Base-by-base conservation (phyloP, 1,139 yeast species). In the Taphrina deformans region DNA sequence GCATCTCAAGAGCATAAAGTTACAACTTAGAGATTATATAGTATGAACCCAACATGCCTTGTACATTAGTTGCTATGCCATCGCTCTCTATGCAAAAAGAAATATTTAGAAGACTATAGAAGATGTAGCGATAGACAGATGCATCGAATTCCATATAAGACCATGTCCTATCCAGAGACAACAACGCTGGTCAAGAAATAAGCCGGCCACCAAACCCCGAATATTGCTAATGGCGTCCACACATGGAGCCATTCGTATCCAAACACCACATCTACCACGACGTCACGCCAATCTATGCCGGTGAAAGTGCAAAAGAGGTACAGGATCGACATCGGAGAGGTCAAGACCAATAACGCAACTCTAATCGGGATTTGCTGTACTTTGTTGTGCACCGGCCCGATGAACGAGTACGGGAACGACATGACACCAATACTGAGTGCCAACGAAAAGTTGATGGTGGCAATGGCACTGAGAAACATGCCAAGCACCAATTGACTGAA, bases 401-500 rank as follows among this genome's bases (percentile, higher is more conserved):
- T 78, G 73, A 88, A 84, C 0, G 89, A 85, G 72, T 92, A 77
- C 2, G 97, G 96, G 40, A 86, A 77, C 0, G 89, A 83, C 33
- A 84, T 75, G 1, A 89, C 67, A 0, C 96, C 95, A 67, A 92
- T 79, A 2, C 80, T 74, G 64, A 89, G 80, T 0, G 97, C 89
- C 69, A 93, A 79, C 1, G 97, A 81, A 75, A 92, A 93, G 75
- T 93, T 92, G 46, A 92, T 83, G 70, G 91, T 90, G 65, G 95
- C 79, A 48, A 91, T 77, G 0, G 96, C 85, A 10, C 90, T 84
- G 52, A 91, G 80, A 44, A 86, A 79, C 73, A 90, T 80, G 40
- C 96, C 86, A 66, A 87, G 68, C 45, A 52, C 62, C 29, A 33
- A 35, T 45, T 26, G 65, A 44, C 31, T 67, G n/a, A 51, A 50